Conservation (phyloP, 2,329 filamentous ascomycete species). For the Aspergillus pseudotamarii region DNA sequence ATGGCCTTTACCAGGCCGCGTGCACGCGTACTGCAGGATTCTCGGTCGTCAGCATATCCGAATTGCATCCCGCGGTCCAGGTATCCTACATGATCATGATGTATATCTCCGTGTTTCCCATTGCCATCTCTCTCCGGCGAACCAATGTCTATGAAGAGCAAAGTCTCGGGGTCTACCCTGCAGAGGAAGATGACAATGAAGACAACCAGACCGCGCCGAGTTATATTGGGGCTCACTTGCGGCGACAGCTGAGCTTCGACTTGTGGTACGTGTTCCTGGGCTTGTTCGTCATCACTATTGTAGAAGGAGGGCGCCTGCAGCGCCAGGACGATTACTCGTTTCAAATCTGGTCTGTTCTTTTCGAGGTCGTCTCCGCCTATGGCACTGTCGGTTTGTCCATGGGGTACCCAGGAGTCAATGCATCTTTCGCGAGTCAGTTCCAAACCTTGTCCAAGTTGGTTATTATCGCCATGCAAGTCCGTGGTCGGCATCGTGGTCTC, state of each 20-base stretch:
- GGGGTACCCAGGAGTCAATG: conserved; percentile 74
- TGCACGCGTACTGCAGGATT: conserved; percentile 91
- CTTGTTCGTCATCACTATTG: conserved; percentile 88
- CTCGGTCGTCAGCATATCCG: conserved; percentile 72
- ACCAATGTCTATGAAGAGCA: conserved; percentile 95
- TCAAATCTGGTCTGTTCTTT: conserved; percentile 70
- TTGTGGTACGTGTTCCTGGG: conserved; percentile 96
- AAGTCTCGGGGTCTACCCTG: conserved; percentile 68
- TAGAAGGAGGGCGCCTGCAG: conserved; percentile 74
- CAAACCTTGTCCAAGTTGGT: conserved; percentile 67
- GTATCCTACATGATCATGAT: conserved; percentile 97
- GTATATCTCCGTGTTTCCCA: conserved; percentile 97
- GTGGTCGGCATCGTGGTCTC: conserved; percentile 66
- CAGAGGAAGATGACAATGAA: conserved; percentile 54
- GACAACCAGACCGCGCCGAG: conserved; percentile 66
- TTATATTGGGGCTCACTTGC: conserved; percentile 89
- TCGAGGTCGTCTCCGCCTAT: conserved; percentile 87
- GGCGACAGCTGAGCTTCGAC: conserved; percentile 92
- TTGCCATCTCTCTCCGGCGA: conserved; percentile 87
- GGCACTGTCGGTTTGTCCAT: conserved; percentile 92
- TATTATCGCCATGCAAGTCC: conserved; percentile 68
- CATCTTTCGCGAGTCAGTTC: conserved; percentile 83
- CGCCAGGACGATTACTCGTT: conserved; percentile 61
- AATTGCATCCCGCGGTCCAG: conserved; percentile 85
- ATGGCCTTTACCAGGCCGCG: conserved; percentile 86